phyloP scores from a whole-genome alignment of 139 green algal species.

The Tetraselmis chui region DNA sequence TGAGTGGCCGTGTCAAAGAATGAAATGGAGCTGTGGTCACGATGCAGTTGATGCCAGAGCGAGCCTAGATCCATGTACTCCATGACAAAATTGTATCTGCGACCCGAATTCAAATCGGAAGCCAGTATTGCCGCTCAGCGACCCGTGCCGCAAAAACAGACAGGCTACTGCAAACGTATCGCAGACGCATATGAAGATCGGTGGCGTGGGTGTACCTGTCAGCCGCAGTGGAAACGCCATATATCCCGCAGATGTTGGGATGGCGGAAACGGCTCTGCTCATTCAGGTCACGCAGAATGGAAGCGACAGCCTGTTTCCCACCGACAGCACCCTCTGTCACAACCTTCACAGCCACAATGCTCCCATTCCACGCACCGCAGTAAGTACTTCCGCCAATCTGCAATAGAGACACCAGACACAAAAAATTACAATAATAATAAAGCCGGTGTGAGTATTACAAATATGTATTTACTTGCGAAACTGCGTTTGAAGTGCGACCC shows the following conservation, averaged over 20 bases:
- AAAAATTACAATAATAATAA: no score
- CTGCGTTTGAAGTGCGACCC: background rate
- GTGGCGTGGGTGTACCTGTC: no score
- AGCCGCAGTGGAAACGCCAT: background rate
- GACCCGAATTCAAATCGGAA: no score
- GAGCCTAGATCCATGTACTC: background rate
- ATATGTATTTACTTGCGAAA: no score
- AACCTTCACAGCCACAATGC: background rate
- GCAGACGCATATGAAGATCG: no score
- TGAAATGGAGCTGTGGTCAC: background rate
- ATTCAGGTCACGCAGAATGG: background rate
- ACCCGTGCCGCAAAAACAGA: no score
- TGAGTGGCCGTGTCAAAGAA: background rate
- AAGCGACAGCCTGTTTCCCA: background rate
- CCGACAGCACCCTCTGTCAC: background rate
- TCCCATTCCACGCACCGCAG: background rate
- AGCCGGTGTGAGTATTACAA: no score
- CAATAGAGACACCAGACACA: no score
- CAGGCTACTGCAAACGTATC: no score
- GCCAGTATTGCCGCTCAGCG: no score
- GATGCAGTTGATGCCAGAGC: background rate
- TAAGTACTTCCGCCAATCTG: background rate
- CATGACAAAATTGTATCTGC: background rate
- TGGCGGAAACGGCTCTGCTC: background rate
- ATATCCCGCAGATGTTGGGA: background rate